A percentile compares a stretch with the other conserved stretches of the same genome.
Evolutionary conservation across 2,329 filamentous ascomycete species (phyloP).

Genomic region (Dactylonectria macrodidyma): DNA sequence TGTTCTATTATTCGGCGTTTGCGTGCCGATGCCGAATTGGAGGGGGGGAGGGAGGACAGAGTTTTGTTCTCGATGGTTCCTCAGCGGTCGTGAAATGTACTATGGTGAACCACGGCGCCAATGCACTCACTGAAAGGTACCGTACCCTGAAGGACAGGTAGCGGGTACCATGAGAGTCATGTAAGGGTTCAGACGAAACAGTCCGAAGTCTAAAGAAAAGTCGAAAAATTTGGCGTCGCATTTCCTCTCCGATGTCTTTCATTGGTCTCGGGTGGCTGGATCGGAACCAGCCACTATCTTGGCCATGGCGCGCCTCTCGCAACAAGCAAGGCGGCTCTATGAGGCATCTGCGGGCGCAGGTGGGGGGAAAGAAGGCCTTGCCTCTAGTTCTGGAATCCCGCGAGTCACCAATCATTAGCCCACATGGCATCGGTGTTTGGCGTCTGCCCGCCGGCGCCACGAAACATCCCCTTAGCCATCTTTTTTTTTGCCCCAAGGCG

Average conservation of each 20-base stretch:
- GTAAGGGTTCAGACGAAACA: too few relatives aligned
- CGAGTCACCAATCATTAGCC: constrained; percentile 48
- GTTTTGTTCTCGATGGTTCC: neutral
- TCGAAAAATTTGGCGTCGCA: neutral
- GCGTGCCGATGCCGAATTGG: constrained; percentile 11
- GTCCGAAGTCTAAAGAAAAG: too few relatives aligned
- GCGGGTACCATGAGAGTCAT: neutral
- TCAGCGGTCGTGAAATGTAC: neutral
- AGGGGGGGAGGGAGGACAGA: neutral
- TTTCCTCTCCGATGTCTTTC: neutral
- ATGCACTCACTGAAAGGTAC: neutral
- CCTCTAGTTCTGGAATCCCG: constrained; percentile 12
- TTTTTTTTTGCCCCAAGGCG: neutral
- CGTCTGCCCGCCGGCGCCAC: constrained; percentile 29
- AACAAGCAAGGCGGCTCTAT: too few relatives aligned
- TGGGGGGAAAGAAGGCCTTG: neutral
- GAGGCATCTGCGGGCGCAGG: neutral
- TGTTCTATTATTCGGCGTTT: constrained; percentile 5
- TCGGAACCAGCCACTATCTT: neutral
- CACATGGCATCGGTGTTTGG: constrained; percentile 49
- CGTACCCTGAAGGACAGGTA: neutral
- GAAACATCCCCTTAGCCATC: constrained; percentile 3
- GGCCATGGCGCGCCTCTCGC: neutral
- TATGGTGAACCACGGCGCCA: neutral
- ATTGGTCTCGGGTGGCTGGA: neutral